Evolutionary conservation across 139 green algal genomes (phyloP), one percentile per base, ranked within the genome.

Genomic region (Marvania coccoides): DNA sequence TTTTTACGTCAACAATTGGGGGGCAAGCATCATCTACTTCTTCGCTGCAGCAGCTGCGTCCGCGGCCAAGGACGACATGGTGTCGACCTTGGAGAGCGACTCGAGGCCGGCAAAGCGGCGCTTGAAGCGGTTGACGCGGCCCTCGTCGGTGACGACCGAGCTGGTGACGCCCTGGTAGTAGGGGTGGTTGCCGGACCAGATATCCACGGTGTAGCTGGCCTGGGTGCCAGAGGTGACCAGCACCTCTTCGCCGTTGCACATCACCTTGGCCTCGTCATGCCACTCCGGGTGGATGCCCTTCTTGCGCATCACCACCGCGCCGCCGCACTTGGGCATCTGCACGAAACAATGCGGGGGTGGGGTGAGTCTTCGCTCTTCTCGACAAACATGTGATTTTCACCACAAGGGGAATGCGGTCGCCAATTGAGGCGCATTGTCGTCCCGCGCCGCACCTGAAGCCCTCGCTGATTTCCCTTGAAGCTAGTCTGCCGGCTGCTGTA

Each of bases 201-300:
- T 85, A 61, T 98, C 93, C 34, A 98, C 93, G 47, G 88, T 87
- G 79, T 97, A 97, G 15, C 76, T 47, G 31, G 66, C 33, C 84
- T 94, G 85, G 14, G 89, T 96, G 64, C 93, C 93, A 46, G 82
- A 85, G 9, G 91, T 77, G 9, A 71, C 81, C 81, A 98, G 83
- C 23, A 98, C 93, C 76, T 96, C 85, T 73, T 95, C 89, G n/a
- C 93, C 93, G 74, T 97, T 97, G 90, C 93, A 98, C 33, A 92
- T 85, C 6, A 96, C 89, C 82, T 92, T 83, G 34, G 85, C 75
- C 66, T 90, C 81, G 3, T 66, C 42, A 46, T 74, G 74, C 72
- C 74, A 90, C 48, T 88, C 75, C 13, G 85, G 85, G 74, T 92
- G 85, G 42, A 90, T 81, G 57, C 70, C 79, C 73, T 82, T 78